Evolutionary conservation across 768 basidiomycete species (phyloP), one percentile per base, ranked within the genome.

Genomic region (Boletus speciosus): DNA sequence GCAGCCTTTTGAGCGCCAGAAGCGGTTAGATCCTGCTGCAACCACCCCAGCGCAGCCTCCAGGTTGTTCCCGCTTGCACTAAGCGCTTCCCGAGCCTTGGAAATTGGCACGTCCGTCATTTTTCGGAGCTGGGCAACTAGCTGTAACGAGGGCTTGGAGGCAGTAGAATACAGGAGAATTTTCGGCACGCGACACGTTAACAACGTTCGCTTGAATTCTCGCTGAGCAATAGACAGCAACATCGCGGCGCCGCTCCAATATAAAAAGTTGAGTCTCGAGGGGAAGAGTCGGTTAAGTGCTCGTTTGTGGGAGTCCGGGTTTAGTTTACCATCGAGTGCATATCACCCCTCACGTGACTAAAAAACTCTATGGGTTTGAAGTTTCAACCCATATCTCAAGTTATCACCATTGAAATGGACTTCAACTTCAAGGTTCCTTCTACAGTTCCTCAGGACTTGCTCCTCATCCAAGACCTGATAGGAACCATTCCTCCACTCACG

Each of bases 11-110:
- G 80, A 16, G 83, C 84, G 5, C 93, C 91, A 0, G 87, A 82
- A 34, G 77, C 73, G 3, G 76, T 75, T 29, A 89, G 76, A 70
- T 96, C 90, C 52, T 84, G 79, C 61, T 88, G 74, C 35, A 98
- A 80, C 90, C 93, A 98, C 63, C 77, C 73, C 55, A 95, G 73
- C 11, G 96, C 93, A 23, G 70, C 78, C 15, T 83, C 69, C 49
- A 97, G 64, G 69, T 93, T 82, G 74, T 90, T 88, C 65, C 85
- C 80, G 31, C 83, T 79, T 27, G 85, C 83, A 48, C 71, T 67
- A 49, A 98, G 86, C 3, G 96, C 95, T 68, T 95, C 90, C 36
- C 88, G 83, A 31, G 95, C 96, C 74, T 93, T 93, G 42, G 80
- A 77, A 59, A 98, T 84, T 8, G 94, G 90, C 46, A 93, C 89